These are phyloP conservation scores for Exserohilum rostratum DNA, from an alignment of 2,329 filamentous ascomycete species.

Conservation along the genomic window DNA sequence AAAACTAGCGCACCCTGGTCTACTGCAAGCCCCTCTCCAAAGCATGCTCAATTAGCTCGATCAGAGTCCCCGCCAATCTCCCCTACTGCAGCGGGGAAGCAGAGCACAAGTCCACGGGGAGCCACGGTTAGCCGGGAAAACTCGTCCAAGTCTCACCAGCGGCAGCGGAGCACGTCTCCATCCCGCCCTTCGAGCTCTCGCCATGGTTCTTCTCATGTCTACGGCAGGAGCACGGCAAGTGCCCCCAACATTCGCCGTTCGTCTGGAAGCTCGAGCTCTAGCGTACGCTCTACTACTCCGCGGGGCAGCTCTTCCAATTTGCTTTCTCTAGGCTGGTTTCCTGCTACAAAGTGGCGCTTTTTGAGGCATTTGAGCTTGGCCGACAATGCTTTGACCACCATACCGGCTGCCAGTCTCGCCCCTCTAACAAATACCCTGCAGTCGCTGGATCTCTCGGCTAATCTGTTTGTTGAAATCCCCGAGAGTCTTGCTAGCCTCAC, in stretches of 20 bases:
- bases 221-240: slow-evolving; percentile 60
- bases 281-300: slow-evolving; percentile 60
- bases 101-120: slow-evolving; percentile 57
- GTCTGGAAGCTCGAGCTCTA: slow-evolving; percentile 91
- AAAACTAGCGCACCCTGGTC: slow-evolving; percentile 78
- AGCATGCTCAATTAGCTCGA: slow-evolving; percentile 69
- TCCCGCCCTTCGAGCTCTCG: slow-evolving; percentile 76
- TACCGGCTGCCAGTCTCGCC: slow-evolving; percentile 75
- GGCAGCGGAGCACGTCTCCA: slow-evolving; percentile 81
- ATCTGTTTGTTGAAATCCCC: slow-evolving; percentile 92
- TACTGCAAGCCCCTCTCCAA: slow-evolving; percentile 65
- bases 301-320: slow-evolving; percentile 79
- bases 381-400: slow-evolving; percentile 85
- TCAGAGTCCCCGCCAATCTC: slow-evolving; percentile 66
- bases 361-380: slow-evolving; percentile 88
- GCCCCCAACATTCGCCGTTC: slow-evolving; percentile 79
- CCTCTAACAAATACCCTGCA: slow-evolving; percentile 87
- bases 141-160: slow-evolving; percentile 44
- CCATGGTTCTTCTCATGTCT: slow-evolving; percentile 68
- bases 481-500: slow-evolving; percentile 87
- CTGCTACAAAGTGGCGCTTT: slow-evolving; percentile 92
- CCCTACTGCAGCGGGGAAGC: slow-evolving; percentile 47
- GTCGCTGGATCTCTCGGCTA: slow-evolving; percentile 89
- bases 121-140: slow-evolving; percentile 65
- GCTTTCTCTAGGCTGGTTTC: slow-evolving; percentile 72